Conservation (phyloP, 1,284 basidiomycete genomes). For the Malassezia obtusa region DNA sequence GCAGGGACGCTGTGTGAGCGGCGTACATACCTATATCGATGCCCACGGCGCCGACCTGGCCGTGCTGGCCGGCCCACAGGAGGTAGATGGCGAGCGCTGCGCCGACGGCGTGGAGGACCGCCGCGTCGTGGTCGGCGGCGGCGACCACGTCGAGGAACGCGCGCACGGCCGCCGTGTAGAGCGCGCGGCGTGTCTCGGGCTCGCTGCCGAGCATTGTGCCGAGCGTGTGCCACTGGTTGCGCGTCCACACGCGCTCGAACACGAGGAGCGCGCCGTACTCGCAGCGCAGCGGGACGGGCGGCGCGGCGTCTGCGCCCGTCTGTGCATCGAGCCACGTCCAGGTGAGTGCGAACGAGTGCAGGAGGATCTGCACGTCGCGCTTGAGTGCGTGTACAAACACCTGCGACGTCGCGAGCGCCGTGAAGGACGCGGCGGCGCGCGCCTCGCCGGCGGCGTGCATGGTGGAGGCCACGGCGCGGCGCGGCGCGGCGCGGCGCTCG, state of each 20-base stretch:
- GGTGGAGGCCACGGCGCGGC: background rate
- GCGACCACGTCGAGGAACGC: conserved; percentile 6
- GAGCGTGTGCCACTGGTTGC: conserved; percentile 9
- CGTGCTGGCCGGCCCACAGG: conserved; percentile 4
- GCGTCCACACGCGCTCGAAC: conserved; percentile 16
- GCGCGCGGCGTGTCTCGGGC: background rate
- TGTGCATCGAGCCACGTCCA: conserved; percentile 17
- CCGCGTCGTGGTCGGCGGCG: background rate
- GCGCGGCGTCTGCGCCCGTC: background rate
- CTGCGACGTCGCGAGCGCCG: conserved; percentile 6
- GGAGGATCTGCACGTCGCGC: conserved; percentile 15
- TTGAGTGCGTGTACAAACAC: conserved; percentile 6
- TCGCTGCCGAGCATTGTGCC: background rate
- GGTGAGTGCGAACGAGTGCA: conserved; percentile 14
- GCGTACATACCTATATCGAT: background rate
- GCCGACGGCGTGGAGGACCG: conserved; percentile 4
- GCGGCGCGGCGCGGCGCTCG: background rate
- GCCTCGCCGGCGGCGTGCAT: background rate
- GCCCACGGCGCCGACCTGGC: background rate
- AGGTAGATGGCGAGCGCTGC: conserved; percentile 5
- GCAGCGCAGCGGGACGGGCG: conserved; percentile 6
- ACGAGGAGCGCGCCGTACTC: conserved; percentile 16
- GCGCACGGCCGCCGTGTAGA: background rate
- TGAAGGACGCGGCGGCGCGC: background rate
- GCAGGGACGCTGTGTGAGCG: background rate